phyloP scores from a whole-genome alignment of 73 alveolate genomes.

The Tetrahymena elliotti region DNA sequence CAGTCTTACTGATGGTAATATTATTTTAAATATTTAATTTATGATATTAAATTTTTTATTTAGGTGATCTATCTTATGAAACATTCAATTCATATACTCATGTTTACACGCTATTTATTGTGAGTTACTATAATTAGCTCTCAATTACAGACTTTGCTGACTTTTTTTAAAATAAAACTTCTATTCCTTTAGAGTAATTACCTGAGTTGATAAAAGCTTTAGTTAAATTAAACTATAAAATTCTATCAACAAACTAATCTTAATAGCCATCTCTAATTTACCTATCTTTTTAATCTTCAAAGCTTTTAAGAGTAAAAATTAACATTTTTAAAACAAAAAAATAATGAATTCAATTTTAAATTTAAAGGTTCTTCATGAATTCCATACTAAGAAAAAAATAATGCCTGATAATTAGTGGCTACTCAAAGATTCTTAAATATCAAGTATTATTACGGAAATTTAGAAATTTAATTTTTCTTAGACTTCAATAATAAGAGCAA shows the following conservation, averaged over 20 bases:
- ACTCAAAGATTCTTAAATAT: conserved; percentile 34
- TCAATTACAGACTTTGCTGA: not conserved
- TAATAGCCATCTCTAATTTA: not conserved
- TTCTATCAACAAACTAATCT: not conserved
- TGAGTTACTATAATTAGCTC: not conserved
- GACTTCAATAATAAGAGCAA: conserved; percentile 15
- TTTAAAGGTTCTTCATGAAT: conserved; percentile 12
- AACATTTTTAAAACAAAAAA: not conserved
- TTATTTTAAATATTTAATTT: not conserved
- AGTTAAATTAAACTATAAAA: not conserved
- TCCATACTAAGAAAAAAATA: not conserved
- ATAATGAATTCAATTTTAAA: not conserved
- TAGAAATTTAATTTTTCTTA: not conserved
- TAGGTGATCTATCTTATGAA: not conserved
- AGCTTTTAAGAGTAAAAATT: not conserved
- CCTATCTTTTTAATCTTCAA: not conserved
- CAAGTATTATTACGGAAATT: not conserved
- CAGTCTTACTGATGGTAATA: not conserved
- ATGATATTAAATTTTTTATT: not conserved
- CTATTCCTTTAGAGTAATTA: not conserved
- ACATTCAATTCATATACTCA: not conserved
- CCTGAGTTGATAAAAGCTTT: not conserved
- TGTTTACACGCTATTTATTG: not conserved
- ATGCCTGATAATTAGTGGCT: not conserved
- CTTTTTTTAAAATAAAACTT: not conserved